Evolutionary conservation across 225 moss, liverwort and hornwort species (phyloP), one percentile per base, ranked within the genome.

Genomic region (Sphagnum contortum): DNA sequence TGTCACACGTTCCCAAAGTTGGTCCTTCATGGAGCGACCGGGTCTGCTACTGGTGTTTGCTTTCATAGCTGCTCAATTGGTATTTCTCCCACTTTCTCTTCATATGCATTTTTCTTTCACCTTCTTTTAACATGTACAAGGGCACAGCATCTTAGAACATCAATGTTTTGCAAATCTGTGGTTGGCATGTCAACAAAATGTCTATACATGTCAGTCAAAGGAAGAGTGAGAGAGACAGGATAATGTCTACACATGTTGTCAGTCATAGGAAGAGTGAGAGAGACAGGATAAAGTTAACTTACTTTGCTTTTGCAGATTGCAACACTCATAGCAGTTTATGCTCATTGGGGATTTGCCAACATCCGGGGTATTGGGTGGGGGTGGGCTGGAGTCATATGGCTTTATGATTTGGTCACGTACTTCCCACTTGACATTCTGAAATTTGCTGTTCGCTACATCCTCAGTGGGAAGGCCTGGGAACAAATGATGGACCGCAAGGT

Each of bases 381-480:
- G 4, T 89, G 86, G 89, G 89, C 86, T 53, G 86, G 83, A 71
- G 54, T 89, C 12, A 74, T 89, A 55, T 89, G 89, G 83, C 75
- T 86, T n/a, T 86, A 62, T 73, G 83, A 77, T 55, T 47, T 83
- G 45, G 48, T 83, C 49, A 86, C 86, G 45, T 89, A 83, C 52
- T 0, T 87, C 45, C 89, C 89, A 55, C 72, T 89, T 7, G 83
- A 89, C 70, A 12, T 79, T 6, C 75, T 89, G 53, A 89, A 89
- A 75, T 88, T 86, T 44, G 67, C 67, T 13, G 79, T 91, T 48
- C 71, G 75, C 3, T 91, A 89, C 75, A 75, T 84, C 50, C 81
- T 84, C 57, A 88, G 88, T 60, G 91, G 94, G 77, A 87, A 64
- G 76, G 94, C 91, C 44, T 94, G 88, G 94, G 74, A 83, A 52